Base-by-base conservation (phyloP, 1,284 basidiomycete genomes). In the Phellopilus nigrolimitatus region DNA sequence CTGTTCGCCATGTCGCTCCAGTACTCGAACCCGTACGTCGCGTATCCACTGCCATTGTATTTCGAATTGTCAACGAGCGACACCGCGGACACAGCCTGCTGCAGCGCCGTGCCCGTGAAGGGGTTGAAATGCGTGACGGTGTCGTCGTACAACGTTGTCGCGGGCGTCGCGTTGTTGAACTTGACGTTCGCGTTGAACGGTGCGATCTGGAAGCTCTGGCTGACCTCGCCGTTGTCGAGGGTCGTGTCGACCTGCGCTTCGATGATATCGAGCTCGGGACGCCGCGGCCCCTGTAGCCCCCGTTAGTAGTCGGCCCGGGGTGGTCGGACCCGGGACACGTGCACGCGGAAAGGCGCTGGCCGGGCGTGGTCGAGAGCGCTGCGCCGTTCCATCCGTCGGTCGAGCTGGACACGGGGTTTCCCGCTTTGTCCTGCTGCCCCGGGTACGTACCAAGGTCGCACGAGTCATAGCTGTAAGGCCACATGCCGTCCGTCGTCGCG, bases 401-500 rank as follows among this genome's bases (percentile, higher is more conserved):
- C 58, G 67, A 74, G 57, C 68, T 71, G 4, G 67, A 72, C 15
- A 68, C 62, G 13, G 82, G 84, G n/a, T 65, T 71, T 1, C 76
- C 74, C 53, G 78, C 73, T 27, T 65, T 66, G 37, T 66, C 65
- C 8, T 82, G 87, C 66, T 92, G 89, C 61, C 86, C 88, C 13
- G 85, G 80, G 66, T 88, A 81, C 0, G 93, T 95, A 5, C 95
- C 95, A 22, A 89, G 58, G 64, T 91, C 91, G 63, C 89, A 95
- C 1, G 70, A 62, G 60, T 82, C 84, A 67, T 95, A 95, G 54
- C 81, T 89, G 65, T 87, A 95, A 1, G 90, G 91, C 82, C 91
- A 83, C 44, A 69, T 68, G 15, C 70, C 81, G 47, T 84, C 76
- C 10, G 77, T 78, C 0, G 78, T 75, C 2, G 79, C 76, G 50